Evolutionary conservation across 345 rosid genomes (phyloP).

Genomic region (Syzygium aqueum): DNA sequence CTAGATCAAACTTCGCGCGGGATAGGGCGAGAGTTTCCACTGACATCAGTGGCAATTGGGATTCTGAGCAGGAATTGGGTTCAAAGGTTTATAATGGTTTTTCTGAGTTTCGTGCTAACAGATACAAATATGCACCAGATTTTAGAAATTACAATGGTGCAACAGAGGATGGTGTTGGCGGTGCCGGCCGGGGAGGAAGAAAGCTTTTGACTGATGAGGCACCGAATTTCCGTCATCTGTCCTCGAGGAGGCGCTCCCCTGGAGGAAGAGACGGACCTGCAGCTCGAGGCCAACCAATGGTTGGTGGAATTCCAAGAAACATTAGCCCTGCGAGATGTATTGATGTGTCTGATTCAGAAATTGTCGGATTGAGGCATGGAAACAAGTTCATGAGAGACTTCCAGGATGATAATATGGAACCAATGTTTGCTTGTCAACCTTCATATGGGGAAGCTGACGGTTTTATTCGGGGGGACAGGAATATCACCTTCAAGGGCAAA

Average conservation of each 20-base stretch:
- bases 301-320: constrained; percentile 44
- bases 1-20: constrained; percentile 39
- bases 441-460: constrained; percentile 47
- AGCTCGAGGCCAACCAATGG: constrained; percentile 29
- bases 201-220: constrained; percentile 31
- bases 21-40: constrained; percentile 60
- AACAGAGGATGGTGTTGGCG: constrained; percentile 35
- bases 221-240: constrained; percentile 23
- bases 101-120: constrained; percentile 22
- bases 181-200: constrained; percentile 56
- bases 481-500: constrained; percentile 40
- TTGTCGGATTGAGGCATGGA: constrained; percentile 47
- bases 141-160: constrained; percentile 39
- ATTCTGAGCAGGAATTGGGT: constrained; percentile 33
- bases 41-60: constrained; percentile 33
- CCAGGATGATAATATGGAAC: constrained; percentile 34
- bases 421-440: constrained; percentile 35
- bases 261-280: constrained; percentile 38
- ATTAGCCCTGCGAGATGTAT: constrained; percentile 27
- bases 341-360: constrained; percentile 48
- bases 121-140: constrained; percentile 35
- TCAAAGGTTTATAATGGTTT: constrained; percentile 26
- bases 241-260: constrained; percentile 43
- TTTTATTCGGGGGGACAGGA: constrained; percentile 45
- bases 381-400: constrained; percentile 45